phyloP scores from a whole-genome alignment of 2,329 filamentous ascomycete species.

The Coleophoma crateriformis region DNA sequence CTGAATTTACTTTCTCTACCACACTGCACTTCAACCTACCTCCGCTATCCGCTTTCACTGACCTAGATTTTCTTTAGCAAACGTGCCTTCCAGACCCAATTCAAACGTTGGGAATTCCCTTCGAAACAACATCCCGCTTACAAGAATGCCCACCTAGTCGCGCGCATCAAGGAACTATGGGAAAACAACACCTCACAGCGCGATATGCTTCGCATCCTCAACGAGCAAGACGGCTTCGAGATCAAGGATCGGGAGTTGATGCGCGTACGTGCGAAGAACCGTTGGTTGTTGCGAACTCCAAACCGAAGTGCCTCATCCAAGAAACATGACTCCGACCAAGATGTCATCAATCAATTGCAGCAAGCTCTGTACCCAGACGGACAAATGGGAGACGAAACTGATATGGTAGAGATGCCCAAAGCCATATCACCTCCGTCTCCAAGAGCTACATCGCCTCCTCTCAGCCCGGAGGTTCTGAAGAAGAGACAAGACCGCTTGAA shows the following conservation, averaged over 20 bases:
- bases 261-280: constrained; percentile 62
- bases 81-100: constrained; percentile 70
- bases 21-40: constrained; percentile 17
- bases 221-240: constrained; percentile 63
- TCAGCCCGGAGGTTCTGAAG: constrained; percentile 40
- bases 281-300: constrained; percentile 59
- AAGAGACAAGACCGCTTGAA: constrained; percentile 49
- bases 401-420: constrained; percentile 18
- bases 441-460: constrained; percentile 23
- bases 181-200: constrained; percentile 65
- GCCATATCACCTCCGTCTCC: constrained; percentile 11
- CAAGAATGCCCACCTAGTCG: constrained; percentile 61
- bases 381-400: constrained; percentile 19
- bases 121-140: constrained; percentile 67
- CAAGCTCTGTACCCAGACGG: constrained; percentile 26
- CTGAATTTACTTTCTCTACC: constrained; percentile 13
- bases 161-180: constrained; percentile 72
- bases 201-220: constrained; percentile 67
- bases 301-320: constrained; percentile 47
- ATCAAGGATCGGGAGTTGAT: constrained; percentile 68
- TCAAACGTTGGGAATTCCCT: constrained; percentile 75
- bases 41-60: constrained; percentile 2
- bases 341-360: constrained; percentile 26
- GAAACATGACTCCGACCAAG: constrained; percentile 25
- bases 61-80: constrained; percentile 44